Evolutionary conservation across 108 stramenopile genomes (phyloP).

Genomic region (Skeletonema tropicum): DNA sequence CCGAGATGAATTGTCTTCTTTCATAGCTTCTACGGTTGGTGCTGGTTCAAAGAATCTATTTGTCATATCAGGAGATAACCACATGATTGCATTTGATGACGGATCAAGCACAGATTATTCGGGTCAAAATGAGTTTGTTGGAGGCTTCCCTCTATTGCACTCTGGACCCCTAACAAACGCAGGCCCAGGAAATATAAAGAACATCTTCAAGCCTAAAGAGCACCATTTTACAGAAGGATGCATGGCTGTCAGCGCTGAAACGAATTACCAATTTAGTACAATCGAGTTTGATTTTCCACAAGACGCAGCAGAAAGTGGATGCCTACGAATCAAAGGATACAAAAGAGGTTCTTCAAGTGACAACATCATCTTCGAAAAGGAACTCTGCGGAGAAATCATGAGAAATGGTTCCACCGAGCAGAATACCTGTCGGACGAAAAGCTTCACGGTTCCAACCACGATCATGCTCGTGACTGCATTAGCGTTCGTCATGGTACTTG

Average conservation of each 20-base stretch:
- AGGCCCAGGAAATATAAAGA: constrained; percentile 32
- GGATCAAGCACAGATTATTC: constrained; percentile 62
- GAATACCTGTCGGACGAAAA: constrained; percentile 27
- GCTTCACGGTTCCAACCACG: constrained; percentile 15
- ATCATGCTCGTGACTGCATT: constrained; percentile 20
- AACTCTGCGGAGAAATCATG: constrained; percentile 48
- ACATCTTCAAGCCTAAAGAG: constrained; percentile 30
- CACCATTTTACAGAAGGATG: constrained; percentile 55
- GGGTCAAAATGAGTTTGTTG: constrained; percentile 21
- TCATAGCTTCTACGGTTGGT: constrained; percentile 50
- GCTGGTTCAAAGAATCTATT: constrained; percentile 52
- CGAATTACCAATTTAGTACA: constrained; percentile 62
- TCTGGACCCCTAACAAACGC: constrained; percentile 57
- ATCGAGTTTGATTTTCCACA: constrained; percentile 42
- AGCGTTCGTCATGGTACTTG: constrained; percentile 14
- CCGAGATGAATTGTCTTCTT: constrained; percentile 33
- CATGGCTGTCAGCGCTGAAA: constrained; percentile 43
- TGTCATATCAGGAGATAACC: constrained; percentile 56
- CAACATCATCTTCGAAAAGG: constrained; percentile 42
- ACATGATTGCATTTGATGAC: constrained; percentile 71
- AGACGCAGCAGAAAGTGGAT: constrained; percentile 20
- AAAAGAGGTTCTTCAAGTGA: constrained; percentile 13
- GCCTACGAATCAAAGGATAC: constrained; percentile 47
- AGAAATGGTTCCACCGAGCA: constrained; percentile 22
- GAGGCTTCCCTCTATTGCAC: constrained; percentile 61